phyloP scores from a whole-genome alignment of 441 rosid species.

The Jatropha multifida region DNA sequence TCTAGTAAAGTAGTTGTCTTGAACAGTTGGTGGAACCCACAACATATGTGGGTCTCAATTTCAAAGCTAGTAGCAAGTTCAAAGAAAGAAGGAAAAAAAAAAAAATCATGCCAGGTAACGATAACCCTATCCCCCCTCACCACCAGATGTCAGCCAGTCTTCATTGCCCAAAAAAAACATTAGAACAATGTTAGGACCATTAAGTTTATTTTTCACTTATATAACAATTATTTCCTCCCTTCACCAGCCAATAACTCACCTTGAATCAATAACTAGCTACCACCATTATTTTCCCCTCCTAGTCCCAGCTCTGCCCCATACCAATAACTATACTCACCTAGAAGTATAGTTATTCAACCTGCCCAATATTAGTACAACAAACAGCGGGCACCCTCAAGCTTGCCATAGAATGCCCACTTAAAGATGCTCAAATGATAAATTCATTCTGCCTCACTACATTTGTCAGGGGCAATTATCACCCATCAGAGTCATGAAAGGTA shows the following conservation, averaged over 20 bases:
- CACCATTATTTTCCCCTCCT: background rate
- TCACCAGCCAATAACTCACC: background rate
- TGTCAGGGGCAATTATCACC: too few species aligned
- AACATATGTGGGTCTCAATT: background rate
- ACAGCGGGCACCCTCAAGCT: background rate
- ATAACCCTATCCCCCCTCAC: background rate
- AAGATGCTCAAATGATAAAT: constrained; percentile 1
- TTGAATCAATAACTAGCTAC: background rate
- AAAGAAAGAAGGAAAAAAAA: background rate
- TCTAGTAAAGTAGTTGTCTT: background rate
- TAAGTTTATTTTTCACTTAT: background rate
- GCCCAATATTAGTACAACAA: too few species aligned
- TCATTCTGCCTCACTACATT: too few species aligned
- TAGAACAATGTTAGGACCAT: background rate
- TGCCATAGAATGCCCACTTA: background rate
- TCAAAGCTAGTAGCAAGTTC: background rate
- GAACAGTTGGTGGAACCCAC: background rate
- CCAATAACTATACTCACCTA: background rate
- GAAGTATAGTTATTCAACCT: background rate
- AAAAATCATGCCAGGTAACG: background rate
- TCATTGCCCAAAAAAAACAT: background rate
- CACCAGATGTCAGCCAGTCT: background rate
- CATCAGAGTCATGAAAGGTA: too few species aligned
- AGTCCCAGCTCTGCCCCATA: background rate
- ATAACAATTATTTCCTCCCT: background rate